These are phyloP conservation scores for Aspergillus novofumigatus DNA, from an alignment of 2,329 filamentous ascomycete genomes.

Conservation along the genomic window DNA sequence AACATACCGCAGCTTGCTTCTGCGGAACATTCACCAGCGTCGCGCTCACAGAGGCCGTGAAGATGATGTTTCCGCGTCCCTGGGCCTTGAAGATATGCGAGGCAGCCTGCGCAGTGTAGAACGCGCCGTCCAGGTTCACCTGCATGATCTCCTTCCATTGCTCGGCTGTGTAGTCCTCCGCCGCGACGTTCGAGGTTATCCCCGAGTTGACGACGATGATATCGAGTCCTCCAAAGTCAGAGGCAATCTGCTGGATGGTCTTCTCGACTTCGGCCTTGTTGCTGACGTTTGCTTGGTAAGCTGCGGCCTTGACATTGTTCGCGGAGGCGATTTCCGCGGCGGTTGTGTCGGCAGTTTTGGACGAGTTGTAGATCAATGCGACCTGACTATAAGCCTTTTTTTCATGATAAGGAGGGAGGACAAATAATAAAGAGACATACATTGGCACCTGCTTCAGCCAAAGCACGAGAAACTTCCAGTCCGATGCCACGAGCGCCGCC, in stretches of 20 bases:
- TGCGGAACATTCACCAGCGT: conserved; percentile 39
- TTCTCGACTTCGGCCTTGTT: conserved; percentile 27
- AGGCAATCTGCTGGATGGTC: conserved; percentile 29
- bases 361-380: conserved; percentile 31
- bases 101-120: conserved; percentile 38
- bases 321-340: conserved; percentile 24
- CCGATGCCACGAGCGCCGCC: conserved; percentile 36
- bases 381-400: conserved; percentile 15
- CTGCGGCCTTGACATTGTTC: conserved; percentile 26
- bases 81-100: conserved; percentile 35
- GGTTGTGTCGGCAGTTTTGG: conserved; percentile 17
- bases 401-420: no score
- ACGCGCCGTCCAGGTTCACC: conserved; percentile 38
- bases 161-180: conserved; percentile 36
- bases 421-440: no score
- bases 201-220: conserved; percentile 48
- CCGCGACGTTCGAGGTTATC: conserved; percentile 31
- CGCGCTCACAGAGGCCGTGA: conserved; percentile 37
- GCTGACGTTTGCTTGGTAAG: conserved; percentile 33
- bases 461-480: conserved; percentile 37
- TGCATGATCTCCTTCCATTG: conserved; percentile 40
- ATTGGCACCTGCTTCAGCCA: conserved; percentile 38
- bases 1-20: conserved; percentile 31
- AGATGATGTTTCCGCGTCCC: conserved; percentile 34
- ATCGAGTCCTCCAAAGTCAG: conserved; percentile 43